These are phyloP conservation scores for Debaryomycetaceae sp. DNA, from an alignment of 1,139 yeast species.

Conservation along the genomic window DNA sequence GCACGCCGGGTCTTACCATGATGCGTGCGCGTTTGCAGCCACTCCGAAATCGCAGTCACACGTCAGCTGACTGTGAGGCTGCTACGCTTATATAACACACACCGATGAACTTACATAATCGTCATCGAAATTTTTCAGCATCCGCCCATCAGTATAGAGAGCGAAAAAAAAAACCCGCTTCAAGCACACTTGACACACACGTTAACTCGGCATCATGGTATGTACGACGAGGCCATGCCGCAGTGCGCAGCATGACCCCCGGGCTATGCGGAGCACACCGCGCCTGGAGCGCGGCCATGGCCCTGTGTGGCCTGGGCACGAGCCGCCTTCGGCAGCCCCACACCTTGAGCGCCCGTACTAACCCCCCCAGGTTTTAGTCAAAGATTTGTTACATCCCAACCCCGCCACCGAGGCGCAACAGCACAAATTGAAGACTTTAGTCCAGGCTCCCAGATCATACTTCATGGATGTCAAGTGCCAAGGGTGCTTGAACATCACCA, in stretches of 20 bases:
- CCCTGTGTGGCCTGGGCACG: no score
- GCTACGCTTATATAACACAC: slow-evolving; percentile 1
- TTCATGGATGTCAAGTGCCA: slow-evolving; percentile 99
- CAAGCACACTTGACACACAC: slow-evolving; percentile 5
- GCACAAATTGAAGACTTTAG: slow-evolving; percentile 97
- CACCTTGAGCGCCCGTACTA: no score
- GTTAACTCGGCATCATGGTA: slow-evolving; percentile 10
- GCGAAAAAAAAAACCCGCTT: slow-evolving; percentile 2
- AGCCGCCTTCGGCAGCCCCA: no score
- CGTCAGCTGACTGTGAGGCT: slow-evolving; percentile 3
- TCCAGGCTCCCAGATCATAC: slow-evolving; percentile 96
- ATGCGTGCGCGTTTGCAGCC: slow-evolving; percentile 1
- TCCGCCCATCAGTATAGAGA: neutral
- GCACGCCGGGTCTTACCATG: no score
- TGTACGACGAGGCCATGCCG: slow-evolving; percentile 5
- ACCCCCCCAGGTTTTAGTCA: slow-evolving; percentile 84
- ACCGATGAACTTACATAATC: slow-evolving; percentile 3
- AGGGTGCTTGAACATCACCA: slow-evolving; percentile 98
- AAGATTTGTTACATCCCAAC: slow-evolving; percentile 96
- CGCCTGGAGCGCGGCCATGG: no score
- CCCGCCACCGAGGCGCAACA: slow-evolving; percentile 94
- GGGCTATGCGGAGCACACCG: no score
- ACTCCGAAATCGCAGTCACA: slow-evolving; percentile 7
- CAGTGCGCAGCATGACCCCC: neutral
- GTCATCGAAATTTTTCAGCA: slow-evolving; percentile 8